Evolutionary conservation across 768 basidiomycete species (phyloP).

Genomic region (Tremella yokohamensis): DNA sequence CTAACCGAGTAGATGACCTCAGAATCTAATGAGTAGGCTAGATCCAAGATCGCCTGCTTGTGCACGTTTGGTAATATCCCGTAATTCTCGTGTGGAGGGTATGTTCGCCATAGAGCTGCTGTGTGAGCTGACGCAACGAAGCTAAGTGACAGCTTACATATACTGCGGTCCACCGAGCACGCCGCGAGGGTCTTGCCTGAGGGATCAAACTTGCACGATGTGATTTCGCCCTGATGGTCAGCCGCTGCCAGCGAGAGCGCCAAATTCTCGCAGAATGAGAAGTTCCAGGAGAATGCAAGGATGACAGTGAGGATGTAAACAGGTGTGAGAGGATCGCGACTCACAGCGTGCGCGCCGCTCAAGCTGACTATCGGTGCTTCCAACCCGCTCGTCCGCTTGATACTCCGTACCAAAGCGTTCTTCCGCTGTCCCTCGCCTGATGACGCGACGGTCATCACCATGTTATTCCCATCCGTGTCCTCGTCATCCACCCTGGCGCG

Average conservation of each 20-base stretch:
- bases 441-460: conserved; percentile 51
- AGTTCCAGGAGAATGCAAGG: not conserved
- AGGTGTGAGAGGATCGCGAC: conserved; percentile 49
- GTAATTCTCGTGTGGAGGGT: conserved; percentile 88
- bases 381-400: conserved; percentile 87
- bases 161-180: conserved; percentile 80
- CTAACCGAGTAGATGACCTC: conserved; percentile 45
- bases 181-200: conserved; percentile 91
- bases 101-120: conserved; percentile 82
- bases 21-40: conserved; percentile 59
- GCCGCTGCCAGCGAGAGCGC: too few species aligned
- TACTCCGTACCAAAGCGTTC: conserved; percentile 61
- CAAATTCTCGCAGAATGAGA: too few species aligned
- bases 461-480: conserved; percentile 29
- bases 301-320: not conserved
- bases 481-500: conserved; percentile 45
- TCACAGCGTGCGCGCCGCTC: conserved; percentile 77
- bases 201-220: conserved; percentile 89
- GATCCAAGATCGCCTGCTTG: conserved; percentile 87
- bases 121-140: not conserved
- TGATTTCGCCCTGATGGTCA: conserved; percentile 66
- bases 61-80: conserved; percentile 75
- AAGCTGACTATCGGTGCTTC: conserved; percentile 92
- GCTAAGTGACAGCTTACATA: conserved; percentile 62
- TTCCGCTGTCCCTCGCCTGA: conserved; percentile 45